phyloP scores from a whole-genome alignment of 2,329 filamentous ascomycete species.

The Orbilia quercus region DNA sequence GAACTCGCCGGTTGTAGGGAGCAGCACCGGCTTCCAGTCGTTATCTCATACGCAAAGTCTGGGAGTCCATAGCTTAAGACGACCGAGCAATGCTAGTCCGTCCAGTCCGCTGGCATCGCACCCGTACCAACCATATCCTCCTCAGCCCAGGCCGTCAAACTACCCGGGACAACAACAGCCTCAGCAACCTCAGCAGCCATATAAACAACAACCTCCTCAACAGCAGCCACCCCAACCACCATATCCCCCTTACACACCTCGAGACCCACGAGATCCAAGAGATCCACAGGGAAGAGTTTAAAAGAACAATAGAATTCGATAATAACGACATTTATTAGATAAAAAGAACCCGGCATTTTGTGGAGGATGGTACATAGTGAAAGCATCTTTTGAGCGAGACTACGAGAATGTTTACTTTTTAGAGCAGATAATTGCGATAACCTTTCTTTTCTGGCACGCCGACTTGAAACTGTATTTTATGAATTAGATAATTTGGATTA shows the following conservation, averaged over 20 bases:
- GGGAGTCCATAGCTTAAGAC: conserved; percentile 23
- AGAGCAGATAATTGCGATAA: conserved; percentile 3
- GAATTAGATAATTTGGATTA: conserved; percentile 9
- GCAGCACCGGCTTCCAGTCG: conserved; percentile 37
- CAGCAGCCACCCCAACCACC: conserved; percentile 18
- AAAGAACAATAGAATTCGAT: conserved; percentile 8
- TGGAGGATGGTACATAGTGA: conserved; percentile 60
- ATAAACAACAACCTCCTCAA: conserved; percentile 1
- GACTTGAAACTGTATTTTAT: background rate
- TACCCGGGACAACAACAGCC: conserved; percentile 16
- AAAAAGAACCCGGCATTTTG: conserved; percentile 52
- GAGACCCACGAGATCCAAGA: conserved; percentile 53
- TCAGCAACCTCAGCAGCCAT: conserved; percentile 25
- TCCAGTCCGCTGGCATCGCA: conserved; percentile 13
- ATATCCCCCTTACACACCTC: conserved; percentile 15
- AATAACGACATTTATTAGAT: conserved; percentile 11
- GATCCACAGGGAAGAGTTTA: conserved; percentile 35
- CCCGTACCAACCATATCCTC: conserved; percentile 16
- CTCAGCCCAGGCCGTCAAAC: conserved; percentile 12
- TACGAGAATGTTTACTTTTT: conserved; percentile 54
- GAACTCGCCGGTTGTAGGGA: conserved; percentile 35
- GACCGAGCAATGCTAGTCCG: conserved; percentile 30
- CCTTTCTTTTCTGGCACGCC: conserved; percentile 6
- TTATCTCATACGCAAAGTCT: conserved; percentile 22
- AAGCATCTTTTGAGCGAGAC: conserved; percentile 60